Evolutionary conservation across 352 stramenopile species (phyloP), one percentile per base, ranked within the genome.

Genomic region (Globisporangium echinulatum): DNA sequence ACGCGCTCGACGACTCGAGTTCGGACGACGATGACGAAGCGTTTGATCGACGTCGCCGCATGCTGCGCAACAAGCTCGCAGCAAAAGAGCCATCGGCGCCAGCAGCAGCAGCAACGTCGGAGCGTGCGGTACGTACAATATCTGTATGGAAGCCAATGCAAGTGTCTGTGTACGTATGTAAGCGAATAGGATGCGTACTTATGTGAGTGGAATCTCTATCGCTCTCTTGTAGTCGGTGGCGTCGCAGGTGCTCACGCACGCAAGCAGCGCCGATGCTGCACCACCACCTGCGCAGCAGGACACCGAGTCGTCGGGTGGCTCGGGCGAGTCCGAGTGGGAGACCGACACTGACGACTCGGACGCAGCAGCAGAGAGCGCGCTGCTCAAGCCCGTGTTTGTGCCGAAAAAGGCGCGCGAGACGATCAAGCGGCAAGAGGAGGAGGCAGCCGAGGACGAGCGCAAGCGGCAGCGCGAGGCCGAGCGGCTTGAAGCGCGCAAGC

Each of bases 331-430:
- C 1, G 84, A 94, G 56, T 93, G 79, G 69, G 86, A 92, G 62
- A 96, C 84, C 0, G 86, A 96, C 58, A 82, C 84, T 9, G 78
- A 90, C 55, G 77, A 89, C 4, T 92, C 82, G 13, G 82, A 90
- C 11, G 71, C 72, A 33, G 46, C 15, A 9, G 78, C 68, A 9
- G 79, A 92, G 51, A 44, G 11, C 7, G 67, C 80, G 63, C 64
- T 97, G 14, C 86, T 96, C 74, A 97, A 96, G 63, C 92, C 92
- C 5, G 78, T 97, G 14, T 98, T 97, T 62, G 80, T 98, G 25
- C 92, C 92, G 0, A 97, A 96, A 64, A 87, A 88, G 46, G 85
- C 84, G 37, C 85, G 90, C 39, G 82, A 85, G 54, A 97, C 87
- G 38, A 77, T 96, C 59, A 88, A 85, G 60, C 66, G 74, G 5